A percentile compares a stretch with the other conserved stretches of the same genome.
Conservation (phyloP, 164 flowering plant genomes). For the Paratinospora sagittata region DNA sequence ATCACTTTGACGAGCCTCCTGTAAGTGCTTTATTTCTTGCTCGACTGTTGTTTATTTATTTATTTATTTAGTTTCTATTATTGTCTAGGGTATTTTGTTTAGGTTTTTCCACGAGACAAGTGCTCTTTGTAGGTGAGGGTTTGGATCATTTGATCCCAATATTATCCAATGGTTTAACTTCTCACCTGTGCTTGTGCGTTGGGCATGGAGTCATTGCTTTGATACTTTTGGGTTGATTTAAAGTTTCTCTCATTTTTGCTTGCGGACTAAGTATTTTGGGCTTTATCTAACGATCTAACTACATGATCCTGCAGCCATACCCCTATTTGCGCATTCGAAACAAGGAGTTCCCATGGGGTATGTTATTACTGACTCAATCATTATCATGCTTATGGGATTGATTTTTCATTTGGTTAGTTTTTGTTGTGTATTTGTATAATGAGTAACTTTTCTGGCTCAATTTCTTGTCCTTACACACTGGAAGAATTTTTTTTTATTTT, state of each 20-base stretch:
- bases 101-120: too few relatives aligned
- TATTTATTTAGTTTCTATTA: background rate
- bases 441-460: background rate
- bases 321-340: conserved; percentile 80
- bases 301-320: conserved; percentile 49
- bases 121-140: background rate
- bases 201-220: background rate
- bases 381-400: background rate
- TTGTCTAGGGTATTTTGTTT: too few relatives aligned
- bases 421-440: background rate
- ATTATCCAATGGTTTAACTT: too few relatives aligned
- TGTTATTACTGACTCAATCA: conserved; percentile 11
- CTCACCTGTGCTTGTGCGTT: background rate
- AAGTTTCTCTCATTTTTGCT: background rate
- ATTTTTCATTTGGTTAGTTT: background rate
- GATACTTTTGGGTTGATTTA: background rate
- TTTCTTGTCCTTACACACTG: too few relatives aligned
- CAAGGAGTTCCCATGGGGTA: conserved; percentile 99
- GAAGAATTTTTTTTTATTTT: too few relatives aligned
- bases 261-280: background rate
- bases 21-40: conserved; percentile 32
- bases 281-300: background rate
- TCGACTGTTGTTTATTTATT: background rate
- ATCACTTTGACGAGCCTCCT: conserved; percentile 68
- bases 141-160: background rate